A percentile compares a stretch with the other conserved stretches of the same genome.
These are phyloP conservation scores for Basipetospora chlamydospora DNA, from an alignment of 2,329 filamentous ascomycete genomes.

Conservation along the genomic window DNA sequence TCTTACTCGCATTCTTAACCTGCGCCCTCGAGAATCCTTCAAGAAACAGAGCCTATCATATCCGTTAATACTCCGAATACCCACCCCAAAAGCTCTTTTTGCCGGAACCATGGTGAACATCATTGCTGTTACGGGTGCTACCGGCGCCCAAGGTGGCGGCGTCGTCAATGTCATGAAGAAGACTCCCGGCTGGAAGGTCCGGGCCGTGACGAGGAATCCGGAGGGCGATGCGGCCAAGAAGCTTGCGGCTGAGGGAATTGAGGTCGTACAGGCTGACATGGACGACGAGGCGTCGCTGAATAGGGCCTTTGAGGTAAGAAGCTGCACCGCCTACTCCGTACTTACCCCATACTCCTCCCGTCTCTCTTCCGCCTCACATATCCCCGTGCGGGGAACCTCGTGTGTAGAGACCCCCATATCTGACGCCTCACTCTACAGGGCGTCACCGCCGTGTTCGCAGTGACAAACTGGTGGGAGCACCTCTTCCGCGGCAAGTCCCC, in stretches of 20 bases:
- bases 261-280: conserved; percentile 29
- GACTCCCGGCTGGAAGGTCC: conserved; percentile 18
- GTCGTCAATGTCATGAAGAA: conserved; percentile 19
- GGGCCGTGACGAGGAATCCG: conserved; percentile 31
- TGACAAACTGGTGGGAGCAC: conserved; percentile 41
- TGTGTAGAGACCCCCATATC: neutral
- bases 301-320: conserved; percentile 19
- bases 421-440: conserved; percentile 12
- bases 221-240: conserved; percentile 23
- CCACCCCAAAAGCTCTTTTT: neutral
- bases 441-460: conserved; percentile 36
- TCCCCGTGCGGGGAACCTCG: no score
- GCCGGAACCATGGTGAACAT: conserved; percentile 17
- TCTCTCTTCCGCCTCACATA: neutral
- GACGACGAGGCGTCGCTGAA: conserved; percentile 24
- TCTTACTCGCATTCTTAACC: no score
- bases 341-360: neutral
- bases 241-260: conserved; percentile 25
- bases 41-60: no score
- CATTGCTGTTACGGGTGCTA: conserved; percentile 31
- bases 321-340: neutral
- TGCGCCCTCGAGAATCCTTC: no score
- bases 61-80: no score
- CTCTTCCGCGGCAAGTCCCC: conserved; percentile 20
- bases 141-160: conserved; percentile 35